A percentile compares a stretch with the other conserved stretches of the same genome.
These are phyloP conservation scores for Fomes fomentarius DNA, from an alignment of 1,284 basidiomycete species.

Conservation along the genomic window DNA sequence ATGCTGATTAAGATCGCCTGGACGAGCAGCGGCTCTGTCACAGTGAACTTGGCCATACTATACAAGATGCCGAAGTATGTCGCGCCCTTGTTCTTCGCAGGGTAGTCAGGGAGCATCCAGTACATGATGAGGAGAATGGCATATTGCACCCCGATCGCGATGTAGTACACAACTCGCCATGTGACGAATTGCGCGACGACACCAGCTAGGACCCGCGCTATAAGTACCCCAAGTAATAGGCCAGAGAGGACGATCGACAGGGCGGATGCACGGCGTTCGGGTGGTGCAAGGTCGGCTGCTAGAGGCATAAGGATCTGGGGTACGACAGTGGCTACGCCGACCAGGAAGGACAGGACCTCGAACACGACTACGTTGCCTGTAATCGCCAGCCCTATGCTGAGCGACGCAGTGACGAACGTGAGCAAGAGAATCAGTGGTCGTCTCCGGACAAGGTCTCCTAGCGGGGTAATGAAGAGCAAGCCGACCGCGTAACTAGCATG, in stretches of 20 bases:
- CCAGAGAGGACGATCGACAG: slow-evolving; percentile 56
- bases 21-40: slow-evolving; percentile 55
- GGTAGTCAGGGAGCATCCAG: slow-evolving; percentile 53
- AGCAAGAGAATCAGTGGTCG: slow-evolving; percentile 49
- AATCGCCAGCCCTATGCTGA: slow-evolving; percentile 52
- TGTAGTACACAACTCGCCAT: slow-evolving; percentile 53
- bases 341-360: slow-evolving; percentile 49
- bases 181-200: slow-evolving; percentile 48
- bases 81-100: slow-evolving; percentile 44
- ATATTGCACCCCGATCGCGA: slow-evolving; percentile 45
- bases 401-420: slow-evolving; percentile 38
- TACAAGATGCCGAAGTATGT: slow-evolving; percentile 49
- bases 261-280: slow-evolving; percentile 48
- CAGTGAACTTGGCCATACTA: slow-evolving; percentile 49
- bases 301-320: slow-evolving; percentile 53
- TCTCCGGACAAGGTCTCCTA: slow-evolving; percentile 58
- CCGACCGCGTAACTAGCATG: slow-evolving; percentile 47
- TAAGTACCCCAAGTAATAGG: slow-evolving; percentile 51
- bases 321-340: slow-evolving; percentile 46
- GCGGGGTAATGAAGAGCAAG: slow-evolving; percentile 51
- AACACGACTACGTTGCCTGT: slow-evolving; percentile 45
- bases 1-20: slow-evolving; percentile 49
- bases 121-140: slow-evolving; percentile 42
- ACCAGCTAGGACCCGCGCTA: slow-evolving; percentile 52
- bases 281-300: slow-evolving; percentile 55